Conservation (phyloP, 2,329 filamentous ascomycete species). For the Talaromyces sp. region DNA sequence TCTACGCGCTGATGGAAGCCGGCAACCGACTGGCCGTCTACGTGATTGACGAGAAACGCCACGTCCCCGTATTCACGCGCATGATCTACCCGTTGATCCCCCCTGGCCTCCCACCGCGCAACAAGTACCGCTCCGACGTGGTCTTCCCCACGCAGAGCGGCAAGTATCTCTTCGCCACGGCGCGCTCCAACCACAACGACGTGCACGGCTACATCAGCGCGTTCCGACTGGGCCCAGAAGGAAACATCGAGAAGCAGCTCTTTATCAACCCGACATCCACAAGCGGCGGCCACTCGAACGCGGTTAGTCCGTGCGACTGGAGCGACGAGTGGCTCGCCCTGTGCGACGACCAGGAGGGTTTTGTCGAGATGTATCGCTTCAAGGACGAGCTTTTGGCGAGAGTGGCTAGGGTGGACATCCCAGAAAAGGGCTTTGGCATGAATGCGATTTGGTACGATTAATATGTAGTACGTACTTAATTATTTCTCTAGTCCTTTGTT, state of each 20-base stretch:
- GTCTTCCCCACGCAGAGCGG: conserved; percentile 65
- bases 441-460: conserved; percentile 94
- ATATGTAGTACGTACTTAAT: not conserved
- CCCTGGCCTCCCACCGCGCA: conserved; percentile 46
- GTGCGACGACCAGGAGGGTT: conserved; percentile 83
- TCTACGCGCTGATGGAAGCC: conserved; percentile 87
- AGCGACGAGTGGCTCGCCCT: conserved; percentile 85
- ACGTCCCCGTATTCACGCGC: conserved; percentile 72
- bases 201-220: conserved; percentile 79
- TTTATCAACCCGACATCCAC: conserved; percentile 80
- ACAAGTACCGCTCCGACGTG: conserved; percentile 79
- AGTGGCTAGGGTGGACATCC: conserved; percentile 70
- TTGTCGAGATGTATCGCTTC: conserved; percentile 84
- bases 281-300: conserved; percentile 83
- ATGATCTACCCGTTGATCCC: conserved; percentile 74
- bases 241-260: conserved; percentile 71
- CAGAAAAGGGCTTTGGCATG: conserved; percentile 90
- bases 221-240: conserved; percentile 64
- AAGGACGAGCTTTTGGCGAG: conserved; percentile 72
- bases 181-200: conserved; percentile 69
- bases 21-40: conserved; percentile 80
- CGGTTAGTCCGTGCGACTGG: conserved; percentile 78
- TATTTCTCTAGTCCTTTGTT: not conserved
- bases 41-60: conserved; percentile 67
- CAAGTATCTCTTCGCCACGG: conserved; percentile 75